Evolutionary conservation across 208 protist genomes (phyloP).

Genomic region (Polymyxa betae): DNA sequence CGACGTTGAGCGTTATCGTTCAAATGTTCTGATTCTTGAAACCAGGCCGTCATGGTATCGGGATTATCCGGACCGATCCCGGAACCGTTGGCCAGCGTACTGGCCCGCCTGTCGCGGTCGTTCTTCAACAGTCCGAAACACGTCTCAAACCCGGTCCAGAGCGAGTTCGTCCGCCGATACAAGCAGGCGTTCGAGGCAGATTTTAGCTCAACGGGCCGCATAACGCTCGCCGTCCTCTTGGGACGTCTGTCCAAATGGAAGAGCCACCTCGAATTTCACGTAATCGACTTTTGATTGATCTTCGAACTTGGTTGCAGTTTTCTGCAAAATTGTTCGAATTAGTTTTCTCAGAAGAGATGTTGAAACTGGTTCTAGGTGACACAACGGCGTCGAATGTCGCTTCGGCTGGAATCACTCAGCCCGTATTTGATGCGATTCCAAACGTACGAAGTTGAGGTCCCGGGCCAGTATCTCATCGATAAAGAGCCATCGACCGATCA

Average conservation of each 20-base stretch:
- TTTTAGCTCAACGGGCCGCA: not conserved
- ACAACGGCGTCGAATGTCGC: constrained; percentile 21
- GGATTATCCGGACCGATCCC: not conserved
- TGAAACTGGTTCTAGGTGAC: not conserved
- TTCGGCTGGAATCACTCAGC: constrained; percentile 57
- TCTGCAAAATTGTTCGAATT: too few species aligned
- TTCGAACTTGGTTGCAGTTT: too few species aligned
- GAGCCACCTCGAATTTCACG: constrained; percentile 58
- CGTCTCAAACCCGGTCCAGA: constrained; percentile 7
- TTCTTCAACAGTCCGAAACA: constrained; percentile 44
- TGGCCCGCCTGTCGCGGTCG: not conserved
- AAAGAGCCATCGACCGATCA: constrained; percentile 57
- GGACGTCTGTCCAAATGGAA: constrained; percentile 53
- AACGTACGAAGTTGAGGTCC: constrained; percentile 61
- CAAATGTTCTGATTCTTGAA: not conserved
- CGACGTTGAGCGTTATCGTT: not conserved
- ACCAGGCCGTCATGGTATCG: constrained; percentile 34
- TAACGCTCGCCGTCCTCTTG: constrained; percentile 46
- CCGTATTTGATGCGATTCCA: constrained; percentile 63
- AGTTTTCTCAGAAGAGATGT: too few species aligned
- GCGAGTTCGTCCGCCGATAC: constrained; percentile 38
- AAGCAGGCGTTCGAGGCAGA: constrained; percentile 36
- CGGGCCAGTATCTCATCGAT: constrained; percentile 61
- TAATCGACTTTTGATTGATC: too few species aligned
- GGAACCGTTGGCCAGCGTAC: not conserved